Evolutionary conservation across 257 asterid species (phyloP).

Genomic region (Solanum rostratum): DNA sequence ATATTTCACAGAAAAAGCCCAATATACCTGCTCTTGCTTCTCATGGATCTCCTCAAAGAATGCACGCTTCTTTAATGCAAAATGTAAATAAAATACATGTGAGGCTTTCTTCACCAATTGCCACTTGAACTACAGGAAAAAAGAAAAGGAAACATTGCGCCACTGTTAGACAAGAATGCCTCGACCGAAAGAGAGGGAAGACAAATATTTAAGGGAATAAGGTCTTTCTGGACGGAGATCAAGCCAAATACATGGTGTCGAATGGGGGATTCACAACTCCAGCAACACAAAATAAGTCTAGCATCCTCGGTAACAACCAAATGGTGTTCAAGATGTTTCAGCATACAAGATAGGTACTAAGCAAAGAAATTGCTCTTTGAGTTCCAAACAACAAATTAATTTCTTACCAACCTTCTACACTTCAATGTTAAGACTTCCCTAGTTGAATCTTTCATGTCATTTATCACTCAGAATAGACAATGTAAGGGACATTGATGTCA

Average conservation of each 20-base stretch:
- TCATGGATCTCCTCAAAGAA: conserved; percentile 89
- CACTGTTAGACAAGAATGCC: not conserved
- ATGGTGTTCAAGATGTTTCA: not conserved
- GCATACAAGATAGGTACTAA: not conserved
- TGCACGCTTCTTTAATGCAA: conserved; percentile 74
- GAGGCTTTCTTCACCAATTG: conserved; percentile 84
- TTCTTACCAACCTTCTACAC: not conserved
- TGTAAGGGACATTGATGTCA: not conserved
- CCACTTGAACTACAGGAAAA: conserved; percentile 70
- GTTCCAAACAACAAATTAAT: not conserved
- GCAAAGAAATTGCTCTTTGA: not conserved
- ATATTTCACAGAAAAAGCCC: not conserved
- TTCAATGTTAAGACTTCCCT: not conserved
- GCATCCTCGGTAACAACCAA: not conserved
- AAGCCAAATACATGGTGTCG: not conserved
- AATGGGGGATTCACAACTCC: not conserved
- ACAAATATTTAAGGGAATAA: not conserved
- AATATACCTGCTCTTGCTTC: conserved; percentile 90
- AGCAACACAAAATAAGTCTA: not conserved
- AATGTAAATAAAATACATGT: conserved; percentile 67
- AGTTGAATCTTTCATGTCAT: not conserved
- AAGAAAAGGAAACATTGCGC: not conserved
- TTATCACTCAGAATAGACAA: not conserved
- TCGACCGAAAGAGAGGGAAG: not conserved
- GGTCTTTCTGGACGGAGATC: not conserved